phyloP scores from a whole-genome alignment of 2,329 filamentous ascomycete species.

The Colletotrichum agaves region DNA sequence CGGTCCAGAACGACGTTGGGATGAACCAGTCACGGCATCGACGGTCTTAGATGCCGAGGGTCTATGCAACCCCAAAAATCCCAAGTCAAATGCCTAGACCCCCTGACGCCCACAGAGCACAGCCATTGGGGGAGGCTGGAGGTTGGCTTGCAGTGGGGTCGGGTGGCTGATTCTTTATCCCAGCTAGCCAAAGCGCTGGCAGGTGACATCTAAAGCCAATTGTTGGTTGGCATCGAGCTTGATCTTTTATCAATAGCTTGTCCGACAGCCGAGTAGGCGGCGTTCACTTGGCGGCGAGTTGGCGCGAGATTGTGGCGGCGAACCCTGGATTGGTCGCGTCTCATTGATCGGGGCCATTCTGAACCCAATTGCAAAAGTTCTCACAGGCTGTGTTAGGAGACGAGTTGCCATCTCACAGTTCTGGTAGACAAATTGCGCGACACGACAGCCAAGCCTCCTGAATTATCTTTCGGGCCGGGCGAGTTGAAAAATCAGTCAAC shows the following conservation, averaged over 20 bases:
- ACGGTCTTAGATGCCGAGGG: not conserved
- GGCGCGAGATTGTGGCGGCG: slow-evolving; percentile 17
- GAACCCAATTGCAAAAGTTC: not conserved
- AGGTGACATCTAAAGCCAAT: slow-evolving; percentile 18
- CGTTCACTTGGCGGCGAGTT: slow-evolving; percentile 6
- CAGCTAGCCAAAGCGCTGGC: not conserved
- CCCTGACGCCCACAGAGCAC: slow-evolving; percentile 3
- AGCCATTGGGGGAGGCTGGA: not conserved
- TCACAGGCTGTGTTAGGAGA: not conserved
- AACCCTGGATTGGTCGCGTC: slow-evolving; percentile 21
- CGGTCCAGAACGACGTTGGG: not conserved
- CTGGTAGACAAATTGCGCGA: no score
- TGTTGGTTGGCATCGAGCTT: slow-evolving; percentile 10
- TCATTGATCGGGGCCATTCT: slow-evolving; percentile 6
- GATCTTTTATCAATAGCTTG: slow-evolving; percentile 16
- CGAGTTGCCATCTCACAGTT: not conserved
- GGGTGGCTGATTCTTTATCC: slow-evolving; percentile 33
- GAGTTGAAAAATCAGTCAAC: not conserved
- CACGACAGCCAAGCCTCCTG: not conserved
- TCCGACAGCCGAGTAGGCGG: not conserved
- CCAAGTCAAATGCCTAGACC: not conserved
- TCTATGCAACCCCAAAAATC: not conserved
- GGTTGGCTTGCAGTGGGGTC: not conserved
- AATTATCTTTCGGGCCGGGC: no score
- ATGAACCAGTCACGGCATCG: not conserved